phyloP scores from a whole-genome alignment of 129 eudicot species.

The Oenanthe sinensis region DNA sequence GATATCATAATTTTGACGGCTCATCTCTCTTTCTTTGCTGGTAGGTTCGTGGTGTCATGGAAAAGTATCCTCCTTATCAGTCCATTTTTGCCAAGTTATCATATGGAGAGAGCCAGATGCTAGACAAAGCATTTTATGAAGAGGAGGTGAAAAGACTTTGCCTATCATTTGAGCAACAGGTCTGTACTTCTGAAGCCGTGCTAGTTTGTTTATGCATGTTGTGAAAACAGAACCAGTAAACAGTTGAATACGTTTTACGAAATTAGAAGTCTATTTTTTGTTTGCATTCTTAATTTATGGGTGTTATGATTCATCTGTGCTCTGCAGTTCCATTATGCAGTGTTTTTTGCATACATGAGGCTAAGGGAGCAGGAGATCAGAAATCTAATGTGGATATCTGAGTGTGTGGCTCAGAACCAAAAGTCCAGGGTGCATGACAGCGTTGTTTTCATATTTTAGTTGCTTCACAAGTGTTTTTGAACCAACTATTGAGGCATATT shows the following conservation, averaged over 20 bases:
- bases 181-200: slow-evolving; percentile 18
- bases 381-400: slow-evolving; percentile 98
- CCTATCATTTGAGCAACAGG: slow-evolving; percentile 95
- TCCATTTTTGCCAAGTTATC: slow-evolving; percentile 82
- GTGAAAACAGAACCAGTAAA: too few relatives aligned
- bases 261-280: background rate
- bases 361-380: slow-evolving; percentile 94
- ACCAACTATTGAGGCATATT: background rate
- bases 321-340: slow-evolving; percentile 86
- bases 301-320: background rate
- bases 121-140: slow-evolving; percentile 95
- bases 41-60: slow-evolving; percentile 60
- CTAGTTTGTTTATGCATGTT: too few relatives aligned
- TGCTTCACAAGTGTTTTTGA: background rate
- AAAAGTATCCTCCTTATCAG: slow-evolving; percentile 95
- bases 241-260: background rate
- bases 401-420: slow-evolving; percentile 97
- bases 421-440: slow-evolving; percentile 93
- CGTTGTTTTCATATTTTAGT: slow-evolving; percentile 71
- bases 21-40: background rate
- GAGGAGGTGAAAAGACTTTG: slow-evolving; percentile 98
- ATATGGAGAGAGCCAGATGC: slow-evolving; percentile 96
- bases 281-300: background rate
- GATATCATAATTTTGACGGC: background rate
- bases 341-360: slow-evolving; percentile 87